phyloP scores from a whole-genome alignment of 148 eudicot genomes.

The Mesembryanthemum crystallinum region DNA sequence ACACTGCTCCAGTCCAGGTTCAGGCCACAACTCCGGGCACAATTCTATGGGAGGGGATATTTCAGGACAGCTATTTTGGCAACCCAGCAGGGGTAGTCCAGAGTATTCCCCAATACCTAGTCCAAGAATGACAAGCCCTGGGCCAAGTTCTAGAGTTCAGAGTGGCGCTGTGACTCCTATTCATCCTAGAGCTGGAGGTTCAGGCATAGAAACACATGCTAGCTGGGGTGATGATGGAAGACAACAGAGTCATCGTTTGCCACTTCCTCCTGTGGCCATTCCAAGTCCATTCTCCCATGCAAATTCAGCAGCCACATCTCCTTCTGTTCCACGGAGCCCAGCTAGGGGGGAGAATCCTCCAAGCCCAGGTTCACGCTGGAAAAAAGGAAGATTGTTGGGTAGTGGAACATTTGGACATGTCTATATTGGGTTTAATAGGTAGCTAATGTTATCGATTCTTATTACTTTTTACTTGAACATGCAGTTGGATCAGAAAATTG shows the following conservation, averaged over 20 bases:
- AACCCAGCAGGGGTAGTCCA: slow-evolving; percentile 91
- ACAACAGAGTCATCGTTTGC: slow-evolving; percentile 74
- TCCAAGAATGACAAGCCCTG: slow-evolving; percentile 92
- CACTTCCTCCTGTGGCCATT: slow-evolving; percentile 82
- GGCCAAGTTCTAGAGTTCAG: slow-evolving; percentile 90
- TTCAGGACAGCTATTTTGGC: slow-evolving; percentile 83
- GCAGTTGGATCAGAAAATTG: not conserved
- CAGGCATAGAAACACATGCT: slow-evolving; percentile 41
- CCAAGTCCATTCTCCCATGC: slow-evolving; percentile 70
- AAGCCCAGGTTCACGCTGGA: slow-evolving; percentile 88
- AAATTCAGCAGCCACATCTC: slow-evolving; percentile 80
- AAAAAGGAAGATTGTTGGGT: slow-evolving; percentile 84
- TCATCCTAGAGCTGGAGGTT: slow-evolving; percentile 83
- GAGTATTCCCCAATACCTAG: slow-evolving; percentile 97
- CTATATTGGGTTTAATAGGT: slow-evolving; percentile 95
- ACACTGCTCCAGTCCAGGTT: slow-evolving; percentile 97
- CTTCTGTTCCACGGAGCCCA: slow-evolving; percentile 84
- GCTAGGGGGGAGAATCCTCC: slow-evolving; percentile 73
- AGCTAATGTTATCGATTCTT: not conserved
- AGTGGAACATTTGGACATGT: slow-evolving; percentile 99
- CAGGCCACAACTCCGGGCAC: slow-evolving; percentile 94
- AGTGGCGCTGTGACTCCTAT: slow-evolving; percentile 98
- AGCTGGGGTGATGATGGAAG: slow-evolving; percentile 70
- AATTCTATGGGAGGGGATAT: slow-evolving; percentile 97
- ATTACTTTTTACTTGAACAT: not conserved